Base-by-base conservation (phyloP, 148 eudicot species). In the Euryodendron excelsum region DNA sequence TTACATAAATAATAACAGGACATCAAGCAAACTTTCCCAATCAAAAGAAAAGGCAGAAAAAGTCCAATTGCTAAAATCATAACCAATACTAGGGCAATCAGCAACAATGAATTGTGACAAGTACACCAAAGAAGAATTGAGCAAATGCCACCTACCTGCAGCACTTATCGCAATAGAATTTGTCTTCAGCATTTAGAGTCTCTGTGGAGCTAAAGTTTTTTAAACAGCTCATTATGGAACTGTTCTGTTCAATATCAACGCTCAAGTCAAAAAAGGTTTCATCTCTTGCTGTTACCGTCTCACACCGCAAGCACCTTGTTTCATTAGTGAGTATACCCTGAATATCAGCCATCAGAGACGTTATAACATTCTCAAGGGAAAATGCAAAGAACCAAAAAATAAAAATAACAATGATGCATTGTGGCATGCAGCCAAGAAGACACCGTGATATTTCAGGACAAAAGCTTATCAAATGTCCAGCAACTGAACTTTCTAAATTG, bases 111-210 rank as follows among this genome's bases (percentile, higher is more conserved):
- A 14, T 56, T 75, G 13, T 21, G 18, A 44, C 12, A 39, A 31
- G 30, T 73, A 73, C 20, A 33, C 47, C 17, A 60, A 60, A 25
- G 53, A 60, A 61, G 1, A 36, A 48, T 47, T 39, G 8, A 59
- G 27, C 31, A 45, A 76, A 67, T 15, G 36, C 28, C 53, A 81
- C 78, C 11, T 63, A 91, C 97, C 97, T 92, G 90, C 92, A 90
- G 82, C 97, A 89, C 78, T 92, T 93, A 81, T 93, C 94, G 79
- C 94, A 93, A 75, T 91, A 93, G 79, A 93, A 91, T 84, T 93
- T 93, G 91, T 93, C 97, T 87, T 93, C 95, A 0, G 97, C 97
- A 79, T 93, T 93, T 31, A 93, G 80, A 47, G 97, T 91, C 87
- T 91, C 97, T 18, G 93, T 93, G 23, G 97, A 91, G 63, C 97